A percentile compares a stretch with the other conserved stretches of the same genome.
phyloP scores from a whole-genome alignment of 2,329 filamentous ascomycete species.

The Fusarium nygamai region DNA sequence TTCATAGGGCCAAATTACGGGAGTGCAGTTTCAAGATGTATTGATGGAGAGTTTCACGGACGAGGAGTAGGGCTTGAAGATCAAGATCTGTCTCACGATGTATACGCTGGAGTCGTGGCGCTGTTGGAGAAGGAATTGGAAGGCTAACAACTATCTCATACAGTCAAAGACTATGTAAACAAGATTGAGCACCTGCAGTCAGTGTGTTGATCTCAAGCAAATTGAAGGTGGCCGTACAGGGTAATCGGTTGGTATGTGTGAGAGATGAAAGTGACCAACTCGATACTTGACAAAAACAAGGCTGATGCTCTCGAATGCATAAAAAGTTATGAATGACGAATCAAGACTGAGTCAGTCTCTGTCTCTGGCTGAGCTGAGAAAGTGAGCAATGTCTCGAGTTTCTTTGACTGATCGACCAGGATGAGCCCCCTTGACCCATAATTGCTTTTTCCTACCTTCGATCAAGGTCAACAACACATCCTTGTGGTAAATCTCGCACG shows the following conservation, averaged over 20 bases:
- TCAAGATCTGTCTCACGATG: background rate
- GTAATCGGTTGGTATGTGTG: background rate
- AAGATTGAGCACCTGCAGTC: rapidly evolving
- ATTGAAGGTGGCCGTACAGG: background rate
- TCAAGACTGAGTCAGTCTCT: constrained; percentile 9
- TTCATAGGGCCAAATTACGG: background rate
- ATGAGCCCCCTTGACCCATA: background rate
- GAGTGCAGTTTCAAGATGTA: background rate
- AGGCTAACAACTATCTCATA: background rate
- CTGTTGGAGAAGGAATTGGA: background rate
- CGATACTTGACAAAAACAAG: constrained; percentile 7
- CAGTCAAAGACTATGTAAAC: background rate
- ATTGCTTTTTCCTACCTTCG: constrained; percentile 14
- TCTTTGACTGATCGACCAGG: constrained; percentile 15
- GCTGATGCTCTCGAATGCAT: background rate
- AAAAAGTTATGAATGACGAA: background rate
- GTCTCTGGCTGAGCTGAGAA: constrained; percentile 15
- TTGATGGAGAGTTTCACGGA: background rate
- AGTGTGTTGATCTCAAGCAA: background rate
- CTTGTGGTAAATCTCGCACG: constrained; percentile 24
- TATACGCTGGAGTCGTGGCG: background rate
- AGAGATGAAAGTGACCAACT: background rate
- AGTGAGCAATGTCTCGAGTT: constrained; percentile 28
- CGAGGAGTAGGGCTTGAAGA: background rate
- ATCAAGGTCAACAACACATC: constrained; percentile 10